Evolutionary conservation across 2,329 filamentous ascomycete species (phyloP).

Genomic region (Penicillium decumbens): DNA sequence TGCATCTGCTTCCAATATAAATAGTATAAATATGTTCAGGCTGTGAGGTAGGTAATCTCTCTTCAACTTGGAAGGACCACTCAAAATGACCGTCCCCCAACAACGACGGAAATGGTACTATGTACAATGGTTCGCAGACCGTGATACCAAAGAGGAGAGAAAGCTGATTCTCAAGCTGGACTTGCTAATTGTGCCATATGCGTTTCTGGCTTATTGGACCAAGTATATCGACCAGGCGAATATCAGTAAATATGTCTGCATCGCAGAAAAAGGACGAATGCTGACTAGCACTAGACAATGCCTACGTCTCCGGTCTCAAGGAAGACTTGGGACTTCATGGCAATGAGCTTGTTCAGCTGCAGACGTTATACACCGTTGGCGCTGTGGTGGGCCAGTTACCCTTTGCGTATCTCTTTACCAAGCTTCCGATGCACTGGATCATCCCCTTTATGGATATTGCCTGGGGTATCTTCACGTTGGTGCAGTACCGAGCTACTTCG

Average conservation of each 20-base stretch:
- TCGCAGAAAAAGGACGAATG: neutral
- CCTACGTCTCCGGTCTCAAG: conserved; percentile 53
- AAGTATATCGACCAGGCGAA: conserved; percentile 56
- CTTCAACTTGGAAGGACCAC: neutral
- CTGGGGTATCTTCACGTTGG: conserved; percentile 56
- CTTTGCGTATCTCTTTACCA: conserved; percentile 50
- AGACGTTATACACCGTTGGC: conserved; percentile 51
- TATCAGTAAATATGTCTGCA: conserved; percentile 41
- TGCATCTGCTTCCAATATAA: too few relatives aligned
- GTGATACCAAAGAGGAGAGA: conserved; percentile 50
- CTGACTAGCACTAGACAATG: conserved; percentile 43
- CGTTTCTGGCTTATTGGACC: conserved; percentile 53
- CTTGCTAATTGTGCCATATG: conserved; percentile 53
- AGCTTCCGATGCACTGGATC: conserved; percentile 46
- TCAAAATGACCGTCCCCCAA: conserved; percentile 12
- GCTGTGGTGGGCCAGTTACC: conserved; percentile 51
- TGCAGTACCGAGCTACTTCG: conserved; percentile 50
- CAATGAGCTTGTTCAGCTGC: conserved; percentile 54
- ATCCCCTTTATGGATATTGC: conserved; percentile 50
- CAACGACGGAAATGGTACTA: conserved; percentile 24
- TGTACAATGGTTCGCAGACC: conserved; percentile 47
- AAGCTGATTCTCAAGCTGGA: conserved; percentile 55
- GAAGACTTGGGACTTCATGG: conserved; percentile 50
- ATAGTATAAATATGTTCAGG: neutral
- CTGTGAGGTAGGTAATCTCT: neutral